Conservation (phyloP, 2,329 filamentous ascomycete genomes). For the Thermomyces lanuginosus region DNA sequence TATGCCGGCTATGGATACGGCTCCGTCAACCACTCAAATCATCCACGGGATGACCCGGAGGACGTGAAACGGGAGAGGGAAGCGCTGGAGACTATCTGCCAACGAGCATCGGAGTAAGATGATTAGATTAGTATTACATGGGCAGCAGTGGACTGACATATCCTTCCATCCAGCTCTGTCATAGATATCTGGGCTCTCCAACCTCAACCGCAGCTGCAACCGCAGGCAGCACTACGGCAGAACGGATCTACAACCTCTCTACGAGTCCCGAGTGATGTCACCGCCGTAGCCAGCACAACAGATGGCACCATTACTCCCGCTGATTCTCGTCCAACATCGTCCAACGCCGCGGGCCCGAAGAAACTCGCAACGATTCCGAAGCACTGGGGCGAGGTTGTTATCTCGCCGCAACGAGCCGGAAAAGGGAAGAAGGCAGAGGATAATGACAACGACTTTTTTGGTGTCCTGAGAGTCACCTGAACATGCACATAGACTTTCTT, state of each 20-base stretch:
- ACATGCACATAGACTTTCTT: conserved; percentile 1
- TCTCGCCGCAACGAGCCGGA: conserved; percentile 21
- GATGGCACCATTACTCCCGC: conserved; percentile 4
- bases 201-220: conserved; percentile 25
- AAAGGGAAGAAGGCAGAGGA: conserved; percentile 13
- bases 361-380: conserved; percentile 17
- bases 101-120: conserved; percentile 31
- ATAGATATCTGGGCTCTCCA: conserved; percentile 31
- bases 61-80: conserved; percentile 29
- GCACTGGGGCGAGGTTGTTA: conserved; percentile 30
- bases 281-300: conserved; percentile 7
- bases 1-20: conserved; percentile 30
- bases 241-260: conserved; percentile 15
- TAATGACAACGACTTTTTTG: conserved; percentile 21
- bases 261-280: conserved; percentile 8
- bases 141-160: background rate
- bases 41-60: conserved; percentile 26
- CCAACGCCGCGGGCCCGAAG: conserved; percentile 4
- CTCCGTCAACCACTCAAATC: conserved; percentile 21
- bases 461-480: conserved; percentile 21
- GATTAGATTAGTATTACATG: background rate
- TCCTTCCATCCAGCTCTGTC: conserved; percentile 18
- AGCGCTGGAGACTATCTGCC: conserved; percentile 31
- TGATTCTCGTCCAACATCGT: conserved; percentile 4
- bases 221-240: conserved; percentile 20